A percentile compares a stretch with the other conserved stretches of the same genome.
Conservation (phyloP, 2,329 filamentous ascomycete genomes). For the Scedosporium aurantiacum region DNA sequence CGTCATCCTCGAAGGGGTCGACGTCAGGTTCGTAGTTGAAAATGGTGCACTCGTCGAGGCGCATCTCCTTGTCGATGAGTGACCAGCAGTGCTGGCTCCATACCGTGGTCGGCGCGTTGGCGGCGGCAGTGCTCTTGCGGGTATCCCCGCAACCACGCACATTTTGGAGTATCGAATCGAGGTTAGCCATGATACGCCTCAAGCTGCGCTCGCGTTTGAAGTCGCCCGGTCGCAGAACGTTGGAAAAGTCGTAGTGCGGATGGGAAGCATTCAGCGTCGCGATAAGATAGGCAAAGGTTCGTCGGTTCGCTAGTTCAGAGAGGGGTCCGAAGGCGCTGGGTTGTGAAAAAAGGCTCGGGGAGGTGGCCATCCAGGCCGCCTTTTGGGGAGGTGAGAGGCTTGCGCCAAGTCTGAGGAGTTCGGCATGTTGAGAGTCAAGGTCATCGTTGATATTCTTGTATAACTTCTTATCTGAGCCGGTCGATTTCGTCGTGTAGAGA, state of each 20-base stretch:
- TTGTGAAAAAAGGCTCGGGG: conserved; percentile 58
- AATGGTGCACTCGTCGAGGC: conserved; percentile 73
- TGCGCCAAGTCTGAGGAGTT: conserved; percentile 73
- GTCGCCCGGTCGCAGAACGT: conserved; percentile 77
- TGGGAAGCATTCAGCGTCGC: conserved; percentile 94
- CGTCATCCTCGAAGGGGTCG: conserved; percentile 84
- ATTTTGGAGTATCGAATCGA: conserved; percentile 81
- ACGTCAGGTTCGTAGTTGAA: conserved; percentile 85
- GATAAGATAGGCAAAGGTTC: conserved; percentile 92
- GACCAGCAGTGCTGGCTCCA: conserved; percentile 93
- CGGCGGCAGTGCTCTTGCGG: conserved; percentile 18
- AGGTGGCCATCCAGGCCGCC: conserved; percentile 55
- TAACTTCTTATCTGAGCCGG: conserved; percentile 89
- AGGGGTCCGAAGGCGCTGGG: conserved; percentile 88
- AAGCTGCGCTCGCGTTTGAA: conserved; percentile 78
- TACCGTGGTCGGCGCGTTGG: conserved; percentile 39
- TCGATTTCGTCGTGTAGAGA: conserved; percentile 93
- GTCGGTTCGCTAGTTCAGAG: conserved; percentile 75
- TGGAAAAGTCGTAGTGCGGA: conserved; percentile 85
- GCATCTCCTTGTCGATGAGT: conserved; percentile 90
- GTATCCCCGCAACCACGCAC: conserved; percentile 53
- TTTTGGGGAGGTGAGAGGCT: conserved; percentile 77
- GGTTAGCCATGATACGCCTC: conserved; percentile 69
- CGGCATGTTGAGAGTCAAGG: conserved; percentile 83
- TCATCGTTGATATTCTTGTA: conserved; percentile 92